Conservation (phyloP, 2,329 filamentous ascomycete genomes). For the Arachnomyces sp. region DNA sequence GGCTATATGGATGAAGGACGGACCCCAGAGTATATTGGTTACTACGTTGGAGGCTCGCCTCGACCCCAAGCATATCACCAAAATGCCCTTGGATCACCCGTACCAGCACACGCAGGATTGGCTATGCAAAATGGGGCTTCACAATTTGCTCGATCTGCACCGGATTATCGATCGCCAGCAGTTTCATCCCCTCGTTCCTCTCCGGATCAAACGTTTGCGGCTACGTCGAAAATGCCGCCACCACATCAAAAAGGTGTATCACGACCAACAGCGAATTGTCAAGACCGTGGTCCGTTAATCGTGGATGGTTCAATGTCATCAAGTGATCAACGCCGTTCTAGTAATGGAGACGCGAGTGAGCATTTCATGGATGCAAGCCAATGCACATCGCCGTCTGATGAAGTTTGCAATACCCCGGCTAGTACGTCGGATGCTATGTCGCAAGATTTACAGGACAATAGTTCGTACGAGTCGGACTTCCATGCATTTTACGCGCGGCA, state of each 20-base stretch:
- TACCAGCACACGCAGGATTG: constrained; percentile 31
- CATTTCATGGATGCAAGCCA: constrained; percentile 29
- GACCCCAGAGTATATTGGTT: constrained; percentile 38
- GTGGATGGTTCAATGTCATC: constrained; percentile 40
- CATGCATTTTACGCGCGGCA: constrained; percentile 19
- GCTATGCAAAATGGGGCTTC: constrained; percentile 31
- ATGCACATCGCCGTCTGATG: constrained; percentile 36
- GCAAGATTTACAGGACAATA: constrained; percentile 30
- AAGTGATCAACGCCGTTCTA: constrained; percentile 28
- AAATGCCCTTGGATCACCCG: constrained; percentile 29
- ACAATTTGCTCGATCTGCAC: constrained; percentile 14
- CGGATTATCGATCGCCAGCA: constrained; percentile 25
- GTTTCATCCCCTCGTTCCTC: constrained; percentile 15
- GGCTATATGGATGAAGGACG: constrained; percentile 31
- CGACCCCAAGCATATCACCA: constrained; percentile 36
- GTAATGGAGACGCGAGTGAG: constrained; percentile 28
- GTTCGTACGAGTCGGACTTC: constrained; percentile 29
- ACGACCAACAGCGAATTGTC: constrained; percentile 19
- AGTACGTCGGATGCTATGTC: constrained; percentile 33
- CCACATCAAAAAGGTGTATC: constrained; percentile 19
- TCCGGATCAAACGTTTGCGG: constrained; percentile 18
- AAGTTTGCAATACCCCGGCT: constrained; percentile 29
- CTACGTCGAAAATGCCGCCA: constrained; percentile 14
- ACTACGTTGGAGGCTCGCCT: constrained; percentile 39
- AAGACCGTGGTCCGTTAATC: constrained; percentile 36